A percentile compares a stretch with the other conserved stretches of the same genome.
phyloP scores from a whole-genome alignment of 805 yeast genomes.

The Osmozyma mogii region DNA sequence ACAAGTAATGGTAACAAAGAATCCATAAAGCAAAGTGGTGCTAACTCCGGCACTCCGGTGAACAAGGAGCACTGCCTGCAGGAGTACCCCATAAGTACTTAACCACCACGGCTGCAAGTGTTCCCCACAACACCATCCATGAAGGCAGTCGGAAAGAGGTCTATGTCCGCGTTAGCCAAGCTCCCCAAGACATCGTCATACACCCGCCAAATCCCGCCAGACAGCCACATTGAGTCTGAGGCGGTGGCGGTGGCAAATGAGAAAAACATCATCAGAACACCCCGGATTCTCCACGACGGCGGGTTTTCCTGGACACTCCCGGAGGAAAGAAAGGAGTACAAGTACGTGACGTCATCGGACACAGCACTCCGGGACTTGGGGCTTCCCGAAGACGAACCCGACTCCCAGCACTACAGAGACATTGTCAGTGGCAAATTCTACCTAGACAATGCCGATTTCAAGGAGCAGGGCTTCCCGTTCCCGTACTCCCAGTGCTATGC shows the following conservation, averaged over 20 bases:
- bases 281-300: constrained; percentile 42
- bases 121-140: too few relatives aligned
- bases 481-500: constrained; percentile 93
- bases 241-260: constrained; percentile 22
- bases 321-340: constrained; percentile 43
- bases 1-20: too few relatives aligned
- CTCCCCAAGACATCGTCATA: constrained; percentile 25
- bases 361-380: constrained; percentile 58
- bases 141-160: constrained; percentile 25
- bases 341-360: constrained; percentile 50
- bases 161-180: constrained; percentile 16
- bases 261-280: constrained; percentile 26
- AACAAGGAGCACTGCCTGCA: too few relatives aligned
- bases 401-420: constrained; percentile 40
- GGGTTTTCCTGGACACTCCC: constrained; percentile 73
- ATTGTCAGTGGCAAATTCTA: constrained; percentile 55
- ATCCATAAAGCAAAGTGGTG: too few relatives aligned
- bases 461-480: constrained; percentile 30
- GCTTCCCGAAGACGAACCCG: constrained; percentile 30
- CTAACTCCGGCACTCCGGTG: too few relatives aligned
- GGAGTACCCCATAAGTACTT: too few relatives aligned
- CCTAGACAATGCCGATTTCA: constrained; percentile 11
- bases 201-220: constrained; percentile 21
- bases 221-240: constrained; percentile 17
- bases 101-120: too few relatives aligned